Percentiles rank a stretch among this genome's conserved stretches.
These are phyloP conservation scores for Amylocarpus encephaloides DNA, from an alignment of 2,329 filamentous ascomycete genomes.

Conservation along the genomic window DNA sequence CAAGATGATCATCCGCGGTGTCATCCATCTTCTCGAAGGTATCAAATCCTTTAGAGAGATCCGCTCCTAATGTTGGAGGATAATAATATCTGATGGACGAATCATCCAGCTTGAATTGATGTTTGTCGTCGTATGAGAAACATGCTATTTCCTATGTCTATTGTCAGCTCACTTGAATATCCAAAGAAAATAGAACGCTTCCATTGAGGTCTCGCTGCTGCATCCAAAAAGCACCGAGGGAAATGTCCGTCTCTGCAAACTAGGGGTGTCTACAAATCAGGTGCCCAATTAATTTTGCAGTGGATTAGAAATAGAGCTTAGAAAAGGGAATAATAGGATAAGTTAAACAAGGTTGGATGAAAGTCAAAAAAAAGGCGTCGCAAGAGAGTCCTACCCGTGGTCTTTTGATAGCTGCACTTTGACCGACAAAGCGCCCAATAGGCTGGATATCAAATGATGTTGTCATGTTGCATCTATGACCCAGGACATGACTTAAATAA, in stretches of 20 bases:
- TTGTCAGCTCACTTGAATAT: neutral
- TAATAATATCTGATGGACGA: slow-evolving; percentile 87
- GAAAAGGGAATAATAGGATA: too few relatives aligned
- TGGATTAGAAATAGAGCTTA: too few relatives aligned
- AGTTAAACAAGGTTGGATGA: too few relatives aligned
- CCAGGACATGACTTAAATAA: neutral
- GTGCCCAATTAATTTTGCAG: too few relatives aligned
- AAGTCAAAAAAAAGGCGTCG: too few relatives aligned
- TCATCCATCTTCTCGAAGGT: slow-evolving; percentile 80
- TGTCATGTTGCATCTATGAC: slow-evolving; percentile 19
- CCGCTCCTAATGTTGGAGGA: slow-evolving; percentile 60
- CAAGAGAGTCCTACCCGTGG: slow-evolving; percentile 52
- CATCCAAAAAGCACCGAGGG: too few relatives aligned
- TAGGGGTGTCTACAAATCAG: too few relatives aligned
- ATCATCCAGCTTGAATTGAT: slow-evolving; percentile 67
- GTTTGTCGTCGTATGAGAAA: slow-evolving; percentile 89
- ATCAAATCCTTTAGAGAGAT: slow-evolving; percentile 76
- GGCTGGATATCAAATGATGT: slow-evolving; percentile 60
- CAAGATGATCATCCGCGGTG: slow-evolving; percentile 76
- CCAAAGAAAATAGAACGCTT: neutral
- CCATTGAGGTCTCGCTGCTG: too few relatives aligned
- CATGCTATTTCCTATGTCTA: slow-evolving; percentile 69
- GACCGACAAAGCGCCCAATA: slow-evolving; percentile 60
- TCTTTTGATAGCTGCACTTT: slow-evolving; percentile 64
- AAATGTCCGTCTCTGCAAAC: too few relatives aligned